Conservation (phyloP, 2,329 filamentous ascomycete species). For the Paraconiothyrium sp. region DNA sequence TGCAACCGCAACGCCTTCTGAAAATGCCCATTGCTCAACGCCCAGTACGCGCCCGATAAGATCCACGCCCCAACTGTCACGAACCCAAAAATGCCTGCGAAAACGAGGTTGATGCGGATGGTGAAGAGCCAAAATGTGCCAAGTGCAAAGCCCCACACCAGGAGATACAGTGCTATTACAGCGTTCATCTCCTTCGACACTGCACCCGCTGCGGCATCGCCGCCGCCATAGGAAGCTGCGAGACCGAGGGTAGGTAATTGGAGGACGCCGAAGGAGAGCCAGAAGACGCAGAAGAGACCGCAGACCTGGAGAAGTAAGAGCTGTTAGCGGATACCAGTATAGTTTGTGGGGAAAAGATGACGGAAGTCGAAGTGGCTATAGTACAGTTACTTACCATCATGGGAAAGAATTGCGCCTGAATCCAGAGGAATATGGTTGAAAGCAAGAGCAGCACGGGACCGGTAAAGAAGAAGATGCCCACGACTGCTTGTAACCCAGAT, state of each 20-base stretch:
- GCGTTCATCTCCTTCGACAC: conserved; percentile 59
- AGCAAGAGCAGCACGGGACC: conserved; percentile 60
- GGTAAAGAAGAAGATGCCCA: conserved; percentile 54
- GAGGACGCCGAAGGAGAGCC: conserved; percentile 62
- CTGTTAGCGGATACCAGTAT: not conserved
- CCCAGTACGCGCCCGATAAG: conserved; percentile 61
- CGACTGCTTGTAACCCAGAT: conserved; percentile 47
- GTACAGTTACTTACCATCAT: conserved; percentile 58
- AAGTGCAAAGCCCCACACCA: conserved; percentile 64
- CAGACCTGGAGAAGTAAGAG: conserved; percentile 34
- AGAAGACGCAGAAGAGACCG: conserved; percentile 61
- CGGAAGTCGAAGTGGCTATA: not conserved
- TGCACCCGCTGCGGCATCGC: conserved; percentile 55
- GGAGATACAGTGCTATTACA: conserved; percentile 59
- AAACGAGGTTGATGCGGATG: conserved; percentile 60
- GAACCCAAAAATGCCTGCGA: conserved; percentile 60
- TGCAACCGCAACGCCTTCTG: conserved; percentile 55
- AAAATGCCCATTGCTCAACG: conserved; percentile 56
- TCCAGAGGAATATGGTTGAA: conserved; percentile 63
- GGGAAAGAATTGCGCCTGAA: conserved; percentile 46
- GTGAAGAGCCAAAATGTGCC: conserved; percentile 64
- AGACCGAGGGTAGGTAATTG: conserved; percentile 61
- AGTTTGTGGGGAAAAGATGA: not conserved
- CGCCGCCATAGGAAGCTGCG: conserved; percentile 55
- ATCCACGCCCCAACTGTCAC: conserved; percentile 58